Conservation (phyloP, 495 filamentous ascomycete genomes). For the Xylona heveae region DNA sequence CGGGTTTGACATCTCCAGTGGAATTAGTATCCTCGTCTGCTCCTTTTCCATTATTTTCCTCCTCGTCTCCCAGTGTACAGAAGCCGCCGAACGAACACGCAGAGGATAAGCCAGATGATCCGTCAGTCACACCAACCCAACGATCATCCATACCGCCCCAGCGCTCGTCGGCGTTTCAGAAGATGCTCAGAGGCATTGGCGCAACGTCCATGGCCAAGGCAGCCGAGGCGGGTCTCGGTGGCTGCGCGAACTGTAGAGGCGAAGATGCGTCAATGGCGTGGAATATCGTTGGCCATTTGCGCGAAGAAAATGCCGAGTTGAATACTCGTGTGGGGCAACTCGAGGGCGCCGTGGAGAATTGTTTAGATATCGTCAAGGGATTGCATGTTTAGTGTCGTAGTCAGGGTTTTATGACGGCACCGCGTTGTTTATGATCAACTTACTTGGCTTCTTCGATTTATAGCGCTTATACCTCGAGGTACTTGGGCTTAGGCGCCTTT, state of each 20-base stretch:
- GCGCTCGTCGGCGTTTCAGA: constrained; percentile 1
- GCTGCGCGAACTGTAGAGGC: constrained; percentile 1
- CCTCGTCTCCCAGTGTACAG: too few species aligned
- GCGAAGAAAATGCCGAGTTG: not conserved
- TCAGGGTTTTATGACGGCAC: too few species aligned
- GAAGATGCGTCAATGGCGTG: not conserved
- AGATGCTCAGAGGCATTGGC: constrained; percentile 1
- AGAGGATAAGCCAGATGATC: not conserved
- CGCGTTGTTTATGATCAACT: too few species aligned
- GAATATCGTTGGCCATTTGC: not conserved
- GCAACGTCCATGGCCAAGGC: not conserved
- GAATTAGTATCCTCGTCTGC: too few species aligned
- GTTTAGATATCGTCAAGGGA: too few species aligned
- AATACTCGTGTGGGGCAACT: not conserved
- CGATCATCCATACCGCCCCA: not conserved
- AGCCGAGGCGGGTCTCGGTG: not conserved
- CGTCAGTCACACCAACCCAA: too few species aligned
- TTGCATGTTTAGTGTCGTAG: too few species aligned
- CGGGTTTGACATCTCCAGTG: not conserved
- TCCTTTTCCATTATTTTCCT: too few species aligned
- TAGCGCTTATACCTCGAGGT: too few species aligned
- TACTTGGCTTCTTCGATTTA: too few species aligned
- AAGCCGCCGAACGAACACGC: too few species aligned
- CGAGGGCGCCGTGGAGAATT: constrained; percentile 2
- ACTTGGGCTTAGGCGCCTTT: too few species aligned